Base-by-base conservation (phyloP, 1,284 basidiomycete species). In the Sparassis latifolia region DNA sequence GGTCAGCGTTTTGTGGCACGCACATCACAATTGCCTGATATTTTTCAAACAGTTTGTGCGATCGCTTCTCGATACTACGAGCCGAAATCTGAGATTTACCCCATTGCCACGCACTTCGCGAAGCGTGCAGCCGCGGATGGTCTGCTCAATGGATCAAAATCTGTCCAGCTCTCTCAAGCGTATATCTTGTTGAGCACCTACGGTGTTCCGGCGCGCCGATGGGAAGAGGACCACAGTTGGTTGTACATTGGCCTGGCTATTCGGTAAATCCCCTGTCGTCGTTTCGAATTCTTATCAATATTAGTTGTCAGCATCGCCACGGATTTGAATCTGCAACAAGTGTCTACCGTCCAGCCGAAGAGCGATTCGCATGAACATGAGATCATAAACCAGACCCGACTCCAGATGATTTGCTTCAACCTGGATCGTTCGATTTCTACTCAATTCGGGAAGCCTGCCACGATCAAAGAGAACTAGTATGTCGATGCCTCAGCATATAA, bases 331-430 rank as follows among this genome's bases (percentile, higher is more conserved):
- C 66, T 94, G 43, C 89, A 93, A 62, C 80, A 86, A 53, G 77
- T 79, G 20, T 75, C 80, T 4, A 70, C 73, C 5, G 72, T 74
- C 28, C 82, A 82, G 60, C 77, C 84, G 12, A 67, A 67, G 55
- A 78, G 72, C 30, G 85, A 89, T 63, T 75, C 70, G 44, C 80
- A 89, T 55, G 87, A 89, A 62, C 77, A 90, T 12, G 91, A 94
- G 68, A 76, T 88, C 43, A 66, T 93, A 59, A 93, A 93, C 65
- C 80, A 85, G 52, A 82, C 80, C 39, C 74, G 91, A 12, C 82
- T 88, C 27, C 93, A 90, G 91, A 80, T 92, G 76, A 85, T 89
- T 51, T 92, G 90, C 66, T 92, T 86, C 69, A 89, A 89, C 63
- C 60, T 92, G 48, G 91, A 93, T 66, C 79, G 87, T n/a, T 89